These are phyloP conservation scores for Colletotrichum horii DNA, from an alignment of 2,329 filamentous ascomycete genomes.

Conservation along the genomic window DNA sequence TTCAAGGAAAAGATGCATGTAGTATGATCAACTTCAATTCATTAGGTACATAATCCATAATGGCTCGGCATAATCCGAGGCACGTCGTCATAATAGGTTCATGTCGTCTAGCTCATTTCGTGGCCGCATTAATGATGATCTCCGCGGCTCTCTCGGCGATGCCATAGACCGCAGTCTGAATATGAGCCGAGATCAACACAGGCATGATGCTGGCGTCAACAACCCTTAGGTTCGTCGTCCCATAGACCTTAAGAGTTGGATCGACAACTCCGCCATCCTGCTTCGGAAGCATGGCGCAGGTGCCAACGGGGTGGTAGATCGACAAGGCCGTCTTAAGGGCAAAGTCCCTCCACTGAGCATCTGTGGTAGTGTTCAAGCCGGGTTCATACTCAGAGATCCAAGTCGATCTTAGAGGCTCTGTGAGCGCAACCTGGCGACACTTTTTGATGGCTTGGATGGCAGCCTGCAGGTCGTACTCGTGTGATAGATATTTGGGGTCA, in stretches of 20 bases:
- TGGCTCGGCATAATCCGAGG: not conserved
- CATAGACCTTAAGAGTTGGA: conserved; percentile 48
- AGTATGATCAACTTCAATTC: not conserved
- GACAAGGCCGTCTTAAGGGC: conserved; percentile 19
- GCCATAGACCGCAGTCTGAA: conserved; percentile 58
- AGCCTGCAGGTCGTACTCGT: conserved; percentile 27
- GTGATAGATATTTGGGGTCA: conserved; percentile 33
- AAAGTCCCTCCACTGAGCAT: conserved; percentile 23
- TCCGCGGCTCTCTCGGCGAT: conserved; percentile 51
- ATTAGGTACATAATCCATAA: not conserved
- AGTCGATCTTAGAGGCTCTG: conserved; percentile 31
- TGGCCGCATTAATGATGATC: conserved; percentile 24
- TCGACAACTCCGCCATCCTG: conserved; percentile 51
- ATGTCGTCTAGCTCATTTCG: not conserved
- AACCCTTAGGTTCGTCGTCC: conserved; percentile 50
- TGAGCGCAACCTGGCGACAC: conserved; percentile 31
- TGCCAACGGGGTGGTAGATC: conserved; percentile 47
- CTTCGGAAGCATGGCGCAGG: conserved; percentile 50
- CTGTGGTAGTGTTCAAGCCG: conserved; percentile 23
- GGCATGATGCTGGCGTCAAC: conserved; percentile 56
- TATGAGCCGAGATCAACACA: conserved; percentile 50
- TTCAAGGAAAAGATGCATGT: not conserved
- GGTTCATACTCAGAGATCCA: conserved; percentile 39
- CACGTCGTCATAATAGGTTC: not conserved
- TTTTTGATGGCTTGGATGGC: conserved; percentile 35